Evolutionary conservation across 2,329 filamentous ascomycete genomes (phyloP), one percentile per base, ranked within the genome.

Genomic region (Hymenoscyphus repandus): DNA sequence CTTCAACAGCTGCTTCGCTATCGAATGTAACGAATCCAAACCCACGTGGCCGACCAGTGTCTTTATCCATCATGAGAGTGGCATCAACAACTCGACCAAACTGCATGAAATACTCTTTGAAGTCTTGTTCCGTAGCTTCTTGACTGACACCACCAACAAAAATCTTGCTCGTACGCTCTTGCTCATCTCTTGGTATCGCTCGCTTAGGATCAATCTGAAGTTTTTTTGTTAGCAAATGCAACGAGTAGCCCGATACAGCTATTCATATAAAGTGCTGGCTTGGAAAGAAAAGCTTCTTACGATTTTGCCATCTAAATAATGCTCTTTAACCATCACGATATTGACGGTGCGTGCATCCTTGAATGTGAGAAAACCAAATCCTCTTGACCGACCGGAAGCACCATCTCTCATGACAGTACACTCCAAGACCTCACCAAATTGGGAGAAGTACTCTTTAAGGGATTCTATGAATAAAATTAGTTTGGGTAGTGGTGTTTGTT

Each of bases 371-470:
- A 99, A 99, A 30, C 93, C 93, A 63, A 99, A 99, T 20, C 93
- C 93, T 70, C 93, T 83, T 30, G 93, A 97, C 56, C 93, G 85
- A 39, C 93, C 93, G 9, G 90, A 95, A 45, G 88, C 87, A 55
- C 90, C 91, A 70, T 99, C 93, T 58, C 93, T 83, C 93, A 99
- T 99, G n/a, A 99, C 93, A 13, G 93, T 99, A 69, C 93, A 97
- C 73, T 99, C 93, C 30, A 92, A 80, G 40, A 99, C 93, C 68
- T 99, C 93, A 54, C 93, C 93, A 67, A 96, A 99, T 63, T 97
- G 90, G 11, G 92, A 91, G 69, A 99, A 99, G 69, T 99, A 99
- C 58, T 96, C 88, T 61, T 90, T 88, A 27, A 99, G 79, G 6
- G 93, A 97, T 76, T 99, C 93, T 99, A 66, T 47, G 31, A 18